phyloP scores from a whole-genome alignment of 2,329 filamentous ascomycete species.

The Diplodia seriata region DNA sequence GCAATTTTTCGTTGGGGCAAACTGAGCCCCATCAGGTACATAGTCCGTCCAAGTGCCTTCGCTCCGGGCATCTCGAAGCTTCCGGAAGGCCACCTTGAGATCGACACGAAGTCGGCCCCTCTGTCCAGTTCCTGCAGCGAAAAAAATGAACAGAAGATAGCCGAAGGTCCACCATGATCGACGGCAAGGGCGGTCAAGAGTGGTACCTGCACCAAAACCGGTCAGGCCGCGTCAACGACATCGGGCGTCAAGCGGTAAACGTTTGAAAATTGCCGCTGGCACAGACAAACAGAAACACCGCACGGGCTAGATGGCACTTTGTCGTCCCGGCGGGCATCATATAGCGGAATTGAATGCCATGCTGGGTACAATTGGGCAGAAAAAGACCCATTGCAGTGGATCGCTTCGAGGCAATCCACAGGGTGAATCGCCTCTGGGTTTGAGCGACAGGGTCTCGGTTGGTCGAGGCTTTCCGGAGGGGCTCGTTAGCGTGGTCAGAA shows the following conservation, averaged over 20 bases:
- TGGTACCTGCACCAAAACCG: background rate
- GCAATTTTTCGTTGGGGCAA: background rate
- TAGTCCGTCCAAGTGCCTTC: background rate
- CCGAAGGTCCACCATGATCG: background rate
- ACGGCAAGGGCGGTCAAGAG: background rate
- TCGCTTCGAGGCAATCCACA: background rate
- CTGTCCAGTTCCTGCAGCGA: background rate
- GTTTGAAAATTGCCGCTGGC: conserved; percentile 16
- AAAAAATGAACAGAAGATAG: background rate
- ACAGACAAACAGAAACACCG: conserved; percentile 7
- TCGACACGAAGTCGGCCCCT: background rate
- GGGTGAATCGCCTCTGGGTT: background rate
- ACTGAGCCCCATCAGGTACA: background rate
- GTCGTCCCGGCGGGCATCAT: background rate
- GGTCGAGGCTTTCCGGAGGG: background rate
- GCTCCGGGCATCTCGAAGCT: background rate
- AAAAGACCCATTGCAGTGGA: background rate
- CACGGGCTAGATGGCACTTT: background rate
- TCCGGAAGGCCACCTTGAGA: background rate
- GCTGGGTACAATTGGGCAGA: background rate
- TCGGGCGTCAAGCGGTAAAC: background rate
- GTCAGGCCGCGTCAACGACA: background rate
- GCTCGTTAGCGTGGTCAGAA: background rate
- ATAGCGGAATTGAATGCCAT: background rate
- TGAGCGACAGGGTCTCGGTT: background rate